These are phyloP conservation scores for Salpingoeca rosetta DNA, from an alignment of 78 protist species.

Conservation along the genomic window DNA sequence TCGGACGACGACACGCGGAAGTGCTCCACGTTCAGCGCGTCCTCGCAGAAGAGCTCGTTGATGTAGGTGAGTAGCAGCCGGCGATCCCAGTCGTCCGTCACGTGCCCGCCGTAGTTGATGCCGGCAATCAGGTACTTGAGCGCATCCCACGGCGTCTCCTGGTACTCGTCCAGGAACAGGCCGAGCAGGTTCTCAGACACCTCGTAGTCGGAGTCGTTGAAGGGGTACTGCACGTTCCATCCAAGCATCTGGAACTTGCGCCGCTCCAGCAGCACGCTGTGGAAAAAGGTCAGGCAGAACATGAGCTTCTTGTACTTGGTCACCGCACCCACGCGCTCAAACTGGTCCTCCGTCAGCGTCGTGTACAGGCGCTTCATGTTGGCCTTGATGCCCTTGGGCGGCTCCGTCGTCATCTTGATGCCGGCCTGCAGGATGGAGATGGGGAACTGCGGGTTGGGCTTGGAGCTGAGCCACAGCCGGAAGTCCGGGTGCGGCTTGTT, in stretches of 20 bases:
- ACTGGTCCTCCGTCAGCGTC: constrained; percentile 22
- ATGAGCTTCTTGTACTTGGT: constrained; percentile 51
- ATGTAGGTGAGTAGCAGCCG: constrained; percentile 60
- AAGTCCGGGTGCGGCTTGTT: constrained; percentile 53
- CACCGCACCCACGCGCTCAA: constrained; percentile 25
- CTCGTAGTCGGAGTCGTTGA: constrained; percentile 73
- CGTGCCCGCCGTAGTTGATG: constrained; percentile 84
- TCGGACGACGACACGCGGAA: constrained; percentile 39
- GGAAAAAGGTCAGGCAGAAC: constrained; percentile 68
- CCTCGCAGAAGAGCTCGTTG: constrained; percentile 26
- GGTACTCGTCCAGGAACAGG: constrained; percentile 46
- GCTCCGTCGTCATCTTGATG: constrained; percentile 85
- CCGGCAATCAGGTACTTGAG: constrained; percentile 73
- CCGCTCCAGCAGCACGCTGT: constrained; percentile 72
- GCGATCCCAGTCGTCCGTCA: constrained; percentile 82
- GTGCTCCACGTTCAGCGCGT: constrained; percentile 12
- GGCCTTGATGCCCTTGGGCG: constrained; percentile 74
- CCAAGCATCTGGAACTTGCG: constrained; percentile 63
- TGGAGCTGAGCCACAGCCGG: constrained; percentile 74
- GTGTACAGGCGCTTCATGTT: constrained; percentile 60
- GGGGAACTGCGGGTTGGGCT: constrained; percentile 80
- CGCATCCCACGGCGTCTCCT: constrained; percentile 59
- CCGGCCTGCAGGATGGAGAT: constrained; percentile 70
- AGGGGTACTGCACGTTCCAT: constrained; percentile 52
- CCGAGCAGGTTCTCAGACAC: constrained; percentile 45